phyloP scores from a whole-genome alignment of 2,329 filamentous ascomycete genomes.

The Ceratocystis lukuohia region DNA sequence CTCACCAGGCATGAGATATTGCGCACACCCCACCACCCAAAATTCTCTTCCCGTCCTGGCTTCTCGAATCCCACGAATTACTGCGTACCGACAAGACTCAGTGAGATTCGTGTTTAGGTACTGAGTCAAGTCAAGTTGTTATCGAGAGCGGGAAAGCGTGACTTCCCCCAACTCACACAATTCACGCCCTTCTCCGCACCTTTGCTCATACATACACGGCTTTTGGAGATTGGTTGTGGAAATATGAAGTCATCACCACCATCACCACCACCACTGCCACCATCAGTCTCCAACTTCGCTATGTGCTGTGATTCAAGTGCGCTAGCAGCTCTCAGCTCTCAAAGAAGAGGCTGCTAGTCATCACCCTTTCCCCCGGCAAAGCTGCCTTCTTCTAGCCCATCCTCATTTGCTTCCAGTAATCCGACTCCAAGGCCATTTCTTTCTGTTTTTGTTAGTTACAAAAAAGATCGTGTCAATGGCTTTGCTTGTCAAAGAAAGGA shows the following conservation, averaged over 20 bases:
- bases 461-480: neutral
- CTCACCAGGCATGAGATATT: neutral
- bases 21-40: neutral
- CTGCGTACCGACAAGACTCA: neutral
- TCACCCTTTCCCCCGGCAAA: neutral
- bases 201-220: neutral
- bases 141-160: too few species aligned
- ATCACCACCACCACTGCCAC: too few species aligned
- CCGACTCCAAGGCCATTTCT: neutral
- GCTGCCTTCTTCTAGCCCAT: neutral
- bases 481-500: neutral
- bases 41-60: conserved; percentile 1
- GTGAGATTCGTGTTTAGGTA: too few species aligned
- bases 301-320: too few species aligned
- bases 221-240: neutral
- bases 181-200: neutral
- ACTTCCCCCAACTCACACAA: neutral
- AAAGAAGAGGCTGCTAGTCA: too few species aligned
- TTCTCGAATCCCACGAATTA: conserved; percentile 2
- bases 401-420: neutral
- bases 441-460: neutral
- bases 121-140: too few species aligned
- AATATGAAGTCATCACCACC: neutral
- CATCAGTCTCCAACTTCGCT: too few species aligned
- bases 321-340: too few species aligned